Evolutionary conservation across 2,329 filamentous ascomycete genomes (phyloP).

Genomic region (Colletotrichum sp.): DNA sequence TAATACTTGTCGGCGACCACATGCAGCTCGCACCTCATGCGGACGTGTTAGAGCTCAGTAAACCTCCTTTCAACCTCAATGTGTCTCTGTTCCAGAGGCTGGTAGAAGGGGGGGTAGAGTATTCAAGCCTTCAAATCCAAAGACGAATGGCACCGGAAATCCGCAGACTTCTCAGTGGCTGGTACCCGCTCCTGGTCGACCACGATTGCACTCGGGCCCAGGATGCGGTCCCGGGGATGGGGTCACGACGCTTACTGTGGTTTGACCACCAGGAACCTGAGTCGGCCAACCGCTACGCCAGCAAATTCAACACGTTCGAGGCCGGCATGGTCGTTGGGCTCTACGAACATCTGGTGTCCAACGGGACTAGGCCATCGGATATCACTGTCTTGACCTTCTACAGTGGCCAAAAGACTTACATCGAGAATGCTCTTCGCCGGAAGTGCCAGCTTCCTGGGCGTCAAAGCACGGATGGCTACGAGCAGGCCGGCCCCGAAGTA

Average conservation of each 20-base stretch:
- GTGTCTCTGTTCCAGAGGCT: constrained; percentile 83
- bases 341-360: constrained; percentile 73
- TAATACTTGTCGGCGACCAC: constrained; percentile 76
- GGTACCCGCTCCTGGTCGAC: constrained; percentile 51
- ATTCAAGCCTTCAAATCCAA: constrained; percentile 70
- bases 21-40: constrained; percentile 78
- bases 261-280: constrained; percentile 66
- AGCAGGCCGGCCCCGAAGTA: constrained; percentile 31
- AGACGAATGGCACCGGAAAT: constrained; percentile 60
- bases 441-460: neutral
- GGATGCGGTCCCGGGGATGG: constrained; percentile 50
- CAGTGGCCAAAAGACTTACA: constrained; percentile 76
- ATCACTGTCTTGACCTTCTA: constrained; percentile 91
- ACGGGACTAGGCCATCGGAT: constrained; percentile 61
- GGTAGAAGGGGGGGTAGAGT: constrained; percentile 69
- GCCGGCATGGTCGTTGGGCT: constrained; percentile 79
- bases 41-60: constrained; percentile 63
- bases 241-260: constrained; percentile 33
- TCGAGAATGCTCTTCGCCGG: constrained; percentile 54
- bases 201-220: constrained; percentile 44
- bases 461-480: constrained; percentile 23
- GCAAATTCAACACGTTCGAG: constrained; percentile 73
- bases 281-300: constrained; percentile 64
- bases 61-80: constrained; percentile 68
- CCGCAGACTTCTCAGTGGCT: constrained; percentile 48